Evolutionary conservation across 2,329 filamentous ascomycete genomes (phyloP).

Genomic region (Paracoccidioides brasiliensis): DNA sequence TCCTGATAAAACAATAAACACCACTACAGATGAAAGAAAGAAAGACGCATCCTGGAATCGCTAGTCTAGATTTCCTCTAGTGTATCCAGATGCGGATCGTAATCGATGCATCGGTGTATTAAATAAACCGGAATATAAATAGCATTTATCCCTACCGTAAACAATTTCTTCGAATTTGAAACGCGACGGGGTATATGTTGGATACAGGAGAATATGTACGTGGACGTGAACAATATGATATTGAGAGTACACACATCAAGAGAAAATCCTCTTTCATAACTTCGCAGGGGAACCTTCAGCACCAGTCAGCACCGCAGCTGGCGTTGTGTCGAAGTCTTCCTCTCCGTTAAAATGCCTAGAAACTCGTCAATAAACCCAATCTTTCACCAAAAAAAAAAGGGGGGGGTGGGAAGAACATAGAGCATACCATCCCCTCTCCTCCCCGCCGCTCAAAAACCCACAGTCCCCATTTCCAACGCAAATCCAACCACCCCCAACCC

Average conservation of each 20-base stretch:
- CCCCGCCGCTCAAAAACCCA: slow-evolving; percentile 62
- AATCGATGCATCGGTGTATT: background rate
- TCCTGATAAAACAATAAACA: background rate
- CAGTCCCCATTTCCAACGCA: slow-evolving; percentile 75
- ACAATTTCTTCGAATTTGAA: background rate
- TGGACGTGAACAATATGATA: background rate
- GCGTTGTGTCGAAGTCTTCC: slow-evolving; percentile 29
- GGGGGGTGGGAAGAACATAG: slow-evolving; percentile 11
- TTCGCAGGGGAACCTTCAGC: background rate
- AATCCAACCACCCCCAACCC: slow-evolving; percentile 65
- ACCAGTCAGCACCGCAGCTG: background rate
- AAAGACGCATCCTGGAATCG: background rate
- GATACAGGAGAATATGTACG: background rate
- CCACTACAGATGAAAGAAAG: background rate
- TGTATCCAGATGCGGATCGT: background rate
- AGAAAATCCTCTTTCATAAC: background rate
- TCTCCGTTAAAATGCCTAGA: slow-evolving; percentile 36
- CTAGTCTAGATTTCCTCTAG: background rate
- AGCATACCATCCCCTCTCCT: slow-evolving; percentile 75
- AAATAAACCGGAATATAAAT: background rate
- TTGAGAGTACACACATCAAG: background rate
- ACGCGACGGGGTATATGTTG: background rate
- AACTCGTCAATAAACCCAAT: slow-evolving; percentile 11
- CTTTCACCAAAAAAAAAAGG: slow-evolving; percentile 11
- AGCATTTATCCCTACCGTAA: background rate